These are phyloP conservation scores for Saturnispora saitoi DNA, from an alignment of 805 yeast species.

Conservation along the genomic window DNA sequence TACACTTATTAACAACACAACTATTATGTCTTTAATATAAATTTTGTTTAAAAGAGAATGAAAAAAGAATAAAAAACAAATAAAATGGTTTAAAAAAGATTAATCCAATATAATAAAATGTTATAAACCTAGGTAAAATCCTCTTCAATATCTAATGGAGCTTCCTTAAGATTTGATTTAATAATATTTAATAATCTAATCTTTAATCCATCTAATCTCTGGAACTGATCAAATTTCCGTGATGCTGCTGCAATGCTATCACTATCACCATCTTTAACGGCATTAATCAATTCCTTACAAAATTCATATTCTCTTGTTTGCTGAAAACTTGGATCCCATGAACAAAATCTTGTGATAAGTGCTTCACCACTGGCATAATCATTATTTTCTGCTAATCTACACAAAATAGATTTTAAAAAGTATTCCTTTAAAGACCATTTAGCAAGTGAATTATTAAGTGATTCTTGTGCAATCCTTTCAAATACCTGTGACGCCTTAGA, in stretches of 20 bases:
- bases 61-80: background rate
- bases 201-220: conserved; percentile 85
- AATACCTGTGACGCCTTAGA: conserved; percentile 67
- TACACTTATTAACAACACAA: background rate
- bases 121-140: conserved; percentile 24
- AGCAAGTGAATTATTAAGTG: conserved; percentile 63
- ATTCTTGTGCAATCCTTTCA: conserved; percentile 68
- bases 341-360: conserved; percentile 51
- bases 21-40: background rate
- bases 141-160: conserved; percentile 28
- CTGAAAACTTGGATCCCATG: conserved; percentile 69
- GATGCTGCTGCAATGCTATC: conserved; percentile 68
- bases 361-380: conserved; percentile 83
- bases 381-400: conserved; percentile 66
- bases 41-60: background rate
- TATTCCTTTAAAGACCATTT: conserved; percentile 93
- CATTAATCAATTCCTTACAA: conserved; percentile 54
- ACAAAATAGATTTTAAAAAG: conserved; percentile 72
- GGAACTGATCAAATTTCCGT: conserved; percentile 78
- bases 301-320: conserved; percentile 70
- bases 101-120: no score
- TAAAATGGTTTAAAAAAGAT: background rate
- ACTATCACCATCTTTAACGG: conserved; percentile 73
- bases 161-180: conserved; percentile 39
- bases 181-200: conserved; percentile 75